Percentiles rank a stretch among this genome's conserved stretches.
Conservation (phyloP, 306 rosid species). For the Chamaecrista fasciculata region DNA sequence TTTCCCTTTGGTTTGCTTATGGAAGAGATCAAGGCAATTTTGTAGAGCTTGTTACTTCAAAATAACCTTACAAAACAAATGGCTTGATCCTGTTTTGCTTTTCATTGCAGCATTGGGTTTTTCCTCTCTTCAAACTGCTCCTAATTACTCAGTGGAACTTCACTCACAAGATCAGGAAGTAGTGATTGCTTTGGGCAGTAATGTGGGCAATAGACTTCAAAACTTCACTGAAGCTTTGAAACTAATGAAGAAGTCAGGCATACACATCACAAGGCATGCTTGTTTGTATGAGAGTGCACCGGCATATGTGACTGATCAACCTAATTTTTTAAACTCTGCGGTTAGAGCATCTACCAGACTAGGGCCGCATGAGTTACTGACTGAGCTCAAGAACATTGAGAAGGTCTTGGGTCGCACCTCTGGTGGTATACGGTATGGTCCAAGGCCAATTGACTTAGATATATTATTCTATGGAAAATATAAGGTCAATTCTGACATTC, state of each 20-base stretch:
- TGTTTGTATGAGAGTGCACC: conserved; percentile 93
- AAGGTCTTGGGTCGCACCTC: conserved; percentile 67
- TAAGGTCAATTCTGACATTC: conserved; percentile 59
- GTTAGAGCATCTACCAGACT: conserved; percentile 77
- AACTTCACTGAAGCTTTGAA: conserved; percentile 80
- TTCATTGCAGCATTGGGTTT: conserved; percentile 43
- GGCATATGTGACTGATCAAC: conserved; percentile 82
- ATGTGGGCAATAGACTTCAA: conserved; percentile 73
- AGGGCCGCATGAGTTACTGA: conserved; percentile 80
- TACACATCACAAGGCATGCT: conserved; percentile 70
- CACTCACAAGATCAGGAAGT: conserved; percentile 78
- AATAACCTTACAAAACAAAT: conserved; percentile 4
- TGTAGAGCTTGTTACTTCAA: conserved; percentile 2
- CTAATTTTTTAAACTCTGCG: conserved; percentile 86
- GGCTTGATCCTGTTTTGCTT: conserved; percentile 23
- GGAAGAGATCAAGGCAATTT: conserved; percentile 13
- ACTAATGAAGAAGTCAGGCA: conserved; percentile 66
- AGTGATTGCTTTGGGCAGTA: conserved; percentile 90
- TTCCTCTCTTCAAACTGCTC: conserved; percentile 45
- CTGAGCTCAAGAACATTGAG: conserved; percentile 70
- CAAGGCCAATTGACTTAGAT: conserved; percentile 90
- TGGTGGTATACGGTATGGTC: conserved; percentile 89
- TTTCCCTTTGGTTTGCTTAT: background rate
- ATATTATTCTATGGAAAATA: conserved; percentile 80
- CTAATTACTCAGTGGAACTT: conserved; percentile 48